Evolutionary conservation across 257 asterid genomes (phyloP).

Genomic region (Solanum commersonii): DNA sequence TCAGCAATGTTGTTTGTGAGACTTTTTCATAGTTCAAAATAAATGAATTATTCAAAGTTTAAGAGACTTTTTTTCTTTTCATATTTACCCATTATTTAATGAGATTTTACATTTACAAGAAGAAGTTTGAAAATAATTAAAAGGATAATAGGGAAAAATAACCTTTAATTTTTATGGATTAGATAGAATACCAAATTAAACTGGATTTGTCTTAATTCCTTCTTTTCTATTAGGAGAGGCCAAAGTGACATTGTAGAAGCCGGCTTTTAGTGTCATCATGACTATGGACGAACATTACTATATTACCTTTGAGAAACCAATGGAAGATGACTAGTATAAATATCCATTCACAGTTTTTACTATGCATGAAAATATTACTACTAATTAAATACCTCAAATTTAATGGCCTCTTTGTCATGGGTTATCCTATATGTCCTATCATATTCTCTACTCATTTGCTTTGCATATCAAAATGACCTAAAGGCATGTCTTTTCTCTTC

Average conservation of each 20-base stretch:
- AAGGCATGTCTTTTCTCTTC: constrained; percentile 16
- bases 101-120: not conserved
- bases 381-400: not conserved
- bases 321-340: not conserved
- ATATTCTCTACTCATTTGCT: constrained; percentile 17
- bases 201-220: not conserved
- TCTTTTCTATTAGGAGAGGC: not conserved
- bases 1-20: not conserved
- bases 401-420: constrained; percentile 13
- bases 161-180: not conserved
- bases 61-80: too few relatives aligned
- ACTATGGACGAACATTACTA: not conserved
- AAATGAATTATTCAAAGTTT: too few relatives aligned
- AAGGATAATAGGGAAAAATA: too few relatives aligned
- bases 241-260: not conserved
- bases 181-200: not conserved
- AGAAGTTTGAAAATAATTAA: too few relatives aligned
- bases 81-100: too few relatives aligned
- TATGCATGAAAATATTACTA: not conserved
- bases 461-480: constrained; percentile 12
- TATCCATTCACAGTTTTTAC: not conserved
- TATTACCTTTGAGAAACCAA: not conserved
- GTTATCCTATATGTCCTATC: constrained; percentile 13
- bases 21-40: too few relatives aligned
- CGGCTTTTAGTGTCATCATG: not conserved